Evolutionary conservation across 2,329 filamentous ascomycete species (phyloP).

Genomic region (Thielaviopsis euricoi): DNA sequence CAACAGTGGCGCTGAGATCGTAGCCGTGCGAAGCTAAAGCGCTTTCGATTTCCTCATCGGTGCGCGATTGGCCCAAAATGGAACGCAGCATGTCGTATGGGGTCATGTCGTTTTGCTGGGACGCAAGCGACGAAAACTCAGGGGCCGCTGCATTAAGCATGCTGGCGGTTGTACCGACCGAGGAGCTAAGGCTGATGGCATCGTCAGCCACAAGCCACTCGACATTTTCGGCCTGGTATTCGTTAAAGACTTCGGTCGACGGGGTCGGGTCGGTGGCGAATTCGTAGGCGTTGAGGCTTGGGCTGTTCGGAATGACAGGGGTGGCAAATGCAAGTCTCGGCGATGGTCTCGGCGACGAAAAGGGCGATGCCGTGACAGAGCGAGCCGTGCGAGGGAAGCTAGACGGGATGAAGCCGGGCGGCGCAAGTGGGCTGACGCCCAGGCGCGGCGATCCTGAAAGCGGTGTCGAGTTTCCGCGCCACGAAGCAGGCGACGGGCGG

Average conservation of each 20-base stretch:
- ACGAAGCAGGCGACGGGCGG: constrained; percentile 80
- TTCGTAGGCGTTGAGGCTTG: constrained; percentile 85
- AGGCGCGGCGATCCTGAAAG: constrained; percentile 68
- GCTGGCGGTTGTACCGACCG: constrained; percentile 47
- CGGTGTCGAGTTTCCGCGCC: constrained; percentile 72
- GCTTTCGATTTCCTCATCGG: constrained; percentile 89
- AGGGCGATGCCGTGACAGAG: constrained; percentile 67
- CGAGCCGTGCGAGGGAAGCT: constrained; percentile 64
- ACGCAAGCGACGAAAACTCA: constrained; percentile 46
- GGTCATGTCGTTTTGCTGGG: constrained; percentile 75
- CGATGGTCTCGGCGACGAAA: constrained; percentile 83
- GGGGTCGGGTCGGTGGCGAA: constrained; percentile 71
- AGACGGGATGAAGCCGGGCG: constrained; percentile 67
- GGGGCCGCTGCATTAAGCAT: constrained; percentile 65
- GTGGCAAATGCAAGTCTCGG: constrained; percentile 80
- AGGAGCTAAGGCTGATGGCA: constrained; percentile 64
- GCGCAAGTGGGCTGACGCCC: constrained; percentile 66
- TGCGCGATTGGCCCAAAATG: constrained; percentile 73
- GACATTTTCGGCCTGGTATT: constrained; percentile 84
- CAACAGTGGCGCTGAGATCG: constrained; percentile 82
- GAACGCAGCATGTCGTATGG: constrained; percentile 96
- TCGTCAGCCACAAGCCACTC: constrained; percentile 94
- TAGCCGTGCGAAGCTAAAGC: constrained; percentile 80
- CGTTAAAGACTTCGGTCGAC: constrained; percentile 72
- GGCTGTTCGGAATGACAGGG: constrained; percentile 83